Conservation (phyloP, 108 stramenopile species). For the Cylindrotheca fusiformis region DNA sequence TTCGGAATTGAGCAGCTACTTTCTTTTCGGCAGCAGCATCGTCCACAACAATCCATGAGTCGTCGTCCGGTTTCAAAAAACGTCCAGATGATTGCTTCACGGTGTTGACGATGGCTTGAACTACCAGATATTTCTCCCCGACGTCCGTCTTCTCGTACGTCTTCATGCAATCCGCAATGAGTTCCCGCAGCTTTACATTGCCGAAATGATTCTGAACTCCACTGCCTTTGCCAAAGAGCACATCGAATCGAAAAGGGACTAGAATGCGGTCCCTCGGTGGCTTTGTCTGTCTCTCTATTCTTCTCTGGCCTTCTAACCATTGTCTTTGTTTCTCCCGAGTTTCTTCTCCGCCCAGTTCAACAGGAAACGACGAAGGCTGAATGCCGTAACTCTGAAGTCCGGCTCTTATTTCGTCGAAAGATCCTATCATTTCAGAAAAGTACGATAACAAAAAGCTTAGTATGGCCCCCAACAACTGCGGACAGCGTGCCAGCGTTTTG, state of each 20-base stretch:
- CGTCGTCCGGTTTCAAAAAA: constrained; percentile 15
- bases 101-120: constrained; percentile 18
- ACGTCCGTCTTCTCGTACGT: background rate
- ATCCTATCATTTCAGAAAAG: background rate
- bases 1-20: background rate
- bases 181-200: background rate
- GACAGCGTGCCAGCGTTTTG: too few relatives aligned
- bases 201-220: background rate
- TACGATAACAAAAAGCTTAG: too few relatives aligned
- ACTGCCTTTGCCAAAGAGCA: constrained; percentile 2
- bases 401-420: background rate
- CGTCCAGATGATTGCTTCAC: constrained; percentile 20
- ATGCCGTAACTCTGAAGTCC: background rate
- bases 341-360: background rate
- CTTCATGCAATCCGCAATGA: background rate
- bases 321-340: background rate
- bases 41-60: constrained; percentile 7
- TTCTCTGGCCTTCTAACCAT: background rate
- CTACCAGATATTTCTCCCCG: constrained; percentile 22
- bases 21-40: background rate
- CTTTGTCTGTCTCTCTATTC: background rate
- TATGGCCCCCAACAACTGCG: too few relatives aligned
- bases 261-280: background rate
- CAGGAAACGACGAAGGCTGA: background rate
- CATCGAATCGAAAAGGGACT: background rate